phyloP scores from a whole-genome alignment of 768 basidiomycete genomes.

The Termitomyces sp. region DNA sequence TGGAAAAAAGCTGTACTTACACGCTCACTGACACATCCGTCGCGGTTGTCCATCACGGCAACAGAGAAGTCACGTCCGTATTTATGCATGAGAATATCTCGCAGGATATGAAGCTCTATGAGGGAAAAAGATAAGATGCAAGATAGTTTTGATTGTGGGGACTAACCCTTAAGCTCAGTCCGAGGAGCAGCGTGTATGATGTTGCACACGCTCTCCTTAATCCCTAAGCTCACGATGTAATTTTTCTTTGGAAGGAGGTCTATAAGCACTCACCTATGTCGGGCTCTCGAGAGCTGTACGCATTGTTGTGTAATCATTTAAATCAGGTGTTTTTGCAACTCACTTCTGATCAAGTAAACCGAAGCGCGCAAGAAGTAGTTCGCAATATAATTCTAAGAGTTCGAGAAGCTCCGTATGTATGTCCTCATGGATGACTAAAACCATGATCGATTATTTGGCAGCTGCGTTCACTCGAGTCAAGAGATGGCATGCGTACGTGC shows the following conservation, averaged over 20 bases:
- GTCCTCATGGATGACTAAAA: conserved; percentile 76
- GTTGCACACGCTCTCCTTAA: conserved; percentile 77
- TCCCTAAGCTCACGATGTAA: conserved; percentile 18
- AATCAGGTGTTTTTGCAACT: conserved; percentile 17
- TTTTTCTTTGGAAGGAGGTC: neutral
- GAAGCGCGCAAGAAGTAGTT: conserved; percentile 89
- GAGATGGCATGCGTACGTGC: conserved; percentile 46
- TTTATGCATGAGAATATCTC: conserved; percentile 95
- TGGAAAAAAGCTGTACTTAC: conserved; percentile 35
- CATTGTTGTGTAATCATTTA: conserved; percentile 6
- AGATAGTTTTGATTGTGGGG: neutral
- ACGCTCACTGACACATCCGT: conserved; percentile 76
- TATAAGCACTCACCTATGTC: conserved; percentile 56
- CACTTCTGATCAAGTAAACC: conserved; percentile 87
- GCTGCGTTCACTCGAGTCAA: neutral
- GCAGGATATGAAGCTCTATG: conserved; percentile 80
- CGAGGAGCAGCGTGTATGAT: conserved; percentile 90
- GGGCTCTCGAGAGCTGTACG: conserved; percentile 65
- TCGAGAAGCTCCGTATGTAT: conserved; percentile 85
- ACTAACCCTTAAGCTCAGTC: conserved; percentile 80
- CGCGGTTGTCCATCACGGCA: conserved; percentile 81
- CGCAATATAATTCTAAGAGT: conserved; percentile 89
- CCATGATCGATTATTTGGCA: neutral
- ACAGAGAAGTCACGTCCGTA: conserved; percentile 88
- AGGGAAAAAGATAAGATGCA: neutral